Percentiles rank a stretch among this genome's conserved stretches.
These are phyloP conservation scores for Haberlea rhodopensis DNA, from an alignment of 257 asterid genomes.

Conservation along the genomic window DNA sequence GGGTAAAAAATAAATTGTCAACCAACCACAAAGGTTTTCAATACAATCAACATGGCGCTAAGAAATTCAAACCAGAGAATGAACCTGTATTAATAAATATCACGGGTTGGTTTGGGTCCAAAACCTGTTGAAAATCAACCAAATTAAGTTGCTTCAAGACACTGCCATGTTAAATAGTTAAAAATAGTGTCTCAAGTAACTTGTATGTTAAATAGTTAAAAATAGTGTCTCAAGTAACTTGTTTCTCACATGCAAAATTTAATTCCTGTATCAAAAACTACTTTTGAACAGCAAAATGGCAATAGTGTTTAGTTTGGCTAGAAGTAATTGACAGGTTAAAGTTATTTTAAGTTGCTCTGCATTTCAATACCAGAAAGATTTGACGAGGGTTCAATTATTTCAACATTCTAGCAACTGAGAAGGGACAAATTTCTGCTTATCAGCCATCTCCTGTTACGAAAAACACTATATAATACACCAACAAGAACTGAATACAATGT, in stretches of 20 bases:
- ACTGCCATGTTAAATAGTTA: not conserved
- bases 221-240: not conserved
- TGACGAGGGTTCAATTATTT: not conserved
- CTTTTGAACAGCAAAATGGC: not conserved
- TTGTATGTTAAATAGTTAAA: not conserved
- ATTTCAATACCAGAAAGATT: not conserved
- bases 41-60: constrained; percentile 19
- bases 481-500: constrained; percentile 18
- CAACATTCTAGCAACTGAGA: not conserved
- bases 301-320: too few relatives aligned
- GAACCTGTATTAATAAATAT: constrained; percentile 88
- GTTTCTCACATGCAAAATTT: not conserved
- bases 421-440: not conserved
- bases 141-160: constrained; percentile 21
- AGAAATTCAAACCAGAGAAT: constrained; percentile 20
- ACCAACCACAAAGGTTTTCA: constrained; percentile 16
- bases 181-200: not conserved
- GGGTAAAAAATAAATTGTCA: constrained; percentile 13
- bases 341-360: not conserved
- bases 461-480: not conserved
- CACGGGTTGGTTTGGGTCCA: constrained; percentile 71
- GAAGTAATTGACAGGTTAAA: not conserved
- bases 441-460: not conserved
- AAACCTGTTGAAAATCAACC: constrained; percentile 48
- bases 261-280: not conserved